Percentiles rank a stretch among this genome's conserved stretches.
Conservation (phyloP, 2,329 filamentous ascomycete genomes). For the Aspergillus alliaceus region DNA sequence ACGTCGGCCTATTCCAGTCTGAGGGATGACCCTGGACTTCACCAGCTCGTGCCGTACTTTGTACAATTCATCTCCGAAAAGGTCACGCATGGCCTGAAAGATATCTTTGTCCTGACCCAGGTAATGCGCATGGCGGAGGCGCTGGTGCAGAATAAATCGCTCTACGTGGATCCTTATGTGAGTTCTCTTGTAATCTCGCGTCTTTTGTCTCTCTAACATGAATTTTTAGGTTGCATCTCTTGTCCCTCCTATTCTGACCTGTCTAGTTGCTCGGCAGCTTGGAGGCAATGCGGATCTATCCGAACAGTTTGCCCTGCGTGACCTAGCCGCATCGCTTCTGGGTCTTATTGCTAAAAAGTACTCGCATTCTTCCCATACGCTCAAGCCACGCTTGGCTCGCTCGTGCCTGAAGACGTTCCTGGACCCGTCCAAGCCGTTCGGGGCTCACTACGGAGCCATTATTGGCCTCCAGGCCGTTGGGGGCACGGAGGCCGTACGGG, state of each 20-base stretch:
- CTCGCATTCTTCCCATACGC: slow-evolving; percentile 73
- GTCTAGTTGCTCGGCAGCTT: slow-evolving; percentile 79
- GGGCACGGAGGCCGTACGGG: slow-evolving; percentile 63
- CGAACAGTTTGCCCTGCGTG: slow-evolving; percentile 75
- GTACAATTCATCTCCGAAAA: slow-evolving; percentile 94
- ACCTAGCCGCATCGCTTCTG: slow-evolving; percentile 79
- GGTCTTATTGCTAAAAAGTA: slow-evolving; percentile 79
- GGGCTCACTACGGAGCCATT: slow-evolving; percentile 86
- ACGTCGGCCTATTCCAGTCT: slow-evolving; percentile 83
- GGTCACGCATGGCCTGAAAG: slow-evolving; percentile 89
- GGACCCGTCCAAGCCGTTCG: slow-evolving; percentile 77
- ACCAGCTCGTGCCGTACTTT: slow-evolving; percentile 95
- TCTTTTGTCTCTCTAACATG: slow-evolving; percentile 14
- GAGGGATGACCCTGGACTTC: slow-evolving; percentile 83
- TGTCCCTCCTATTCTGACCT: slow-evolving; percentile 86
- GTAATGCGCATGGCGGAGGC: slow-evolving; percentile 90
- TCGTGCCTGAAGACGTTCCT: slow-evolving; percentile 91
- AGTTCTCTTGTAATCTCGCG: slow-evolving; percentile 17
- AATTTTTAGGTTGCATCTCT: slow-evolving; percentile 59
- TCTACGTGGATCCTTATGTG: slow-evolving; percentile 71
- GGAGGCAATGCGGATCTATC: slow-evolving; percentile 56
- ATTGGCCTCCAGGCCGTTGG: slow-evolving; percentile 77
- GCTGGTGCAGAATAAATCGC: slow-evolving; percentile 76
- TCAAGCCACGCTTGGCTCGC: slow-evolving; percentile 86
- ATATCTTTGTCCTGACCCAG: slow-evolving; percentile 82